Evolutionary conservation across 352 stramenopile species (phyloP), one percentile per base, ranked within the genome.

Genomic region (Phytophthora sansomeana): DNA sequence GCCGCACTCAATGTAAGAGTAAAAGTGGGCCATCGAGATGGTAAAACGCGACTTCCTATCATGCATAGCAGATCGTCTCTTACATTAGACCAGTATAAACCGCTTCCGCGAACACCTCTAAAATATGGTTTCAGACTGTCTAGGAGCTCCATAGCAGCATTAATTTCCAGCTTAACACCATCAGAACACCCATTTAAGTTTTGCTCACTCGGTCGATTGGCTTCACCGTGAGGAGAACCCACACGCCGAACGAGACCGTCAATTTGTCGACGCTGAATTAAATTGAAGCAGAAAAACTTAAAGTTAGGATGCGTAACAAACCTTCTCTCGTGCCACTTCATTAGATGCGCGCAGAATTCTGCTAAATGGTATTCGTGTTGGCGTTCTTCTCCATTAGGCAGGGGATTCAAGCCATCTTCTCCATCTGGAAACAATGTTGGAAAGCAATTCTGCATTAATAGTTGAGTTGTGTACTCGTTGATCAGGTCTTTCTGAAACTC

Each of bases 1-100:
- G 67, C 67, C n/a, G 67, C 72, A 48, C 72, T 79, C 0, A 79
- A 16, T 1, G 72, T 71, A 28, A 73, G 55, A 39, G 53, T 53
- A 64, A 55, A 79, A 47, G 54, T 69, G 3, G 58, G 60, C n/a
- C 41, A 75, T 5, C 55, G 52, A 11, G 39, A 64, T 1, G 46
- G 32, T 0, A 80, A 29, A 4, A 54, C 64, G 1, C 26, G 17
- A 9, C 41, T 72, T 2, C 50, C 63, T 13, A 72, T 52, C 57
- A 72, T 72, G 6, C 29, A 41, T 57, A 72, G 58, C 3, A 72
- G 13, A 6, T 67, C 48, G 29, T 72, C 56, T 19, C 63, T 56
- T 0, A 62, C 50, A 28, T 32, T 61, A 14, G 32, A 13, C 59
- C 50, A 67, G 11, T 68, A 62, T 13, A 62, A 29, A 4, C 59